A percentile compares a stretch with the other conserved stretches of the same genome.
phyloP scores from a whole-genome alignment of 1,284 basidiomycete species.

The Ceratobasidium sp. region DNA sequence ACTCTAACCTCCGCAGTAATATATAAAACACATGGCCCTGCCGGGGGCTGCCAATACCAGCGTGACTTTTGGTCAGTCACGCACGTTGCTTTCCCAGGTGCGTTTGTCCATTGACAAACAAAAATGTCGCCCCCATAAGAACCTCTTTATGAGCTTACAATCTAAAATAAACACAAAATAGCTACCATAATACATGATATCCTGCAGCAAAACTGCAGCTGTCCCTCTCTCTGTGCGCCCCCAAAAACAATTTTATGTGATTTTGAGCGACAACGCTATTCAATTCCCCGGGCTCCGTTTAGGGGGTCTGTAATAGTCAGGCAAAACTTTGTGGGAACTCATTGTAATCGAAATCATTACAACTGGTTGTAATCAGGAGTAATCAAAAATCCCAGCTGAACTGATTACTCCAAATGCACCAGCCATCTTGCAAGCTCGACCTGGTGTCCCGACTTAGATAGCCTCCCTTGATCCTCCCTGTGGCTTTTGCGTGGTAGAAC shows the following conservation, averaged over 20 bases:
- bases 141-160: too few species aligned
- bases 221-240: background rate
- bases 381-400: background rate
- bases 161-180: background rate
- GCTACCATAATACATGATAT: background rate
- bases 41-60: too few species aligned
- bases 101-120: too few species aligned
- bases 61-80: too few species aligned
- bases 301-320: background rate
- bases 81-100: too few species aligned
- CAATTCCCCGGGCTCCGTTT: background rate
- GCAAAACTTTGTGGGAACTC: background rate
- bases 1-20: too few species aligned
- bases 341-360: background rate
- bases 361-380: slow-evolving; percentile 15
- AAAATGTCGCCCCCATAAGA: too few species aligned
- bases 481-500: too few species aligned
- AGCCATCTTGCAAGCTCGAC: slow-evolving; percentile 3
- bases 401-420: background rate
- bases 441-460: background rate
- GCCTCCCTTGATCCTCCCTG: too few species aligned
- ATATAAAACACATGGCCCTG: too few species aligned
- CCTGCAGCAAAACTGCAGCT: too few species aligned
- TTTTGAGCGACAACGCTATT: background rate
- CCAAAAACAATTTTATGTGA: background rate